A percentile compares a stretch with the other conserved stretches of the same genome.
Evolutionary conservation across 345 rosid species (phyloP).

Genomic region (Odontarrhena argentea): DNA sequence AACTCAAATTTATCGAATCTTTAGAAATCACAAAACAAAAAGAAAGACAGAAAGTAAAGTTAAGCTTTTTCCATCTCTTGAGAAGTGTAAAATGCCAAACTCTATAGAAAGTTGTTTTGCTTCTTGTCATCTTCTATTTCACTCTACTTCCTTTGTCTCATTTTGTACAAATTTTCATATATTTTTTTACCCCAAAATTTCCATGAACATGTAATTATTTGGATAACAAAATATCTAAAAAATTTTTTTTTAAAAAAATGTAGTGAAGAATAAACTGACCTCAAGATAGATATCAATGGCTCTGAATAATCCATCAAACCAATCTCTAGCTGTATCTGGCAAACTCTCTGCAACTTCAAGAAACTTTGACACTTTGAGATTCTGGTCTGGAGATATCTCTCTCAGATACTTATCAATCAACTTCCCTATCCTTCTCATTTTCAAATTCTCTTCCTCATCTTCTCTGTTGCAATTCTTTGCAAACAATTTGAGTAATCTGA

Average conservation of each 20-base stretch:
- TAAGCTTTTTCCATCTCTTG: constrained; percentile 30
- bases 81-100: constrained; percentile 32
- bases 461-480: constrained; percentile 39
- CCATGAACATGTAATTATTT: constrained; percentile 22
- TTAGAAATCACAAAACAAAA: constrained; percentile 24
- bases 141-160: constrained; percentile 24
- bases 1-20: constrained; percentile 33
- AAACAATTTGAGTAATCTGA: constrained; percentile 58
- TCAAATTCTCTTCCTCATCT: constrained; percentile 24
- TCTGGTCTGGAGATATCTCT: constrained; percentile 81
- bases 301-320: constrained; percentile 78
- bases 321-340: constrained; percentile 73
- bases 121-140: constrained; percentile 40
- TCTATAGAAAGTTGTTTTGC: constrained; percentile 21
- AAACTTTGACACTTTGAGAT: constrained; percentile 61
- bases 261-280: constrained; percentile 44
- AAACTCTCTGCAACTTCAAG: constrained; percentile 70
- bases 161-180: background rate
- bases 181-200: background rate
- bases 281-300: constrained; percentile 78
- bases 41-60: constrained; percentile 30
- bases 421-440: constrained; percentile 54
- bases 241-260: too few species aligned
- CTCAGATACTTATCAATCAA: constrained; percentile 62
- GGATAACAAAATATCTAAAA: background rate